Evolutionary conservation across 2,329 filamentous ascomycete species (phyloP), one percentile per base, ranked within the genome.

Genomic region (Eutypella sp.): DNA sequence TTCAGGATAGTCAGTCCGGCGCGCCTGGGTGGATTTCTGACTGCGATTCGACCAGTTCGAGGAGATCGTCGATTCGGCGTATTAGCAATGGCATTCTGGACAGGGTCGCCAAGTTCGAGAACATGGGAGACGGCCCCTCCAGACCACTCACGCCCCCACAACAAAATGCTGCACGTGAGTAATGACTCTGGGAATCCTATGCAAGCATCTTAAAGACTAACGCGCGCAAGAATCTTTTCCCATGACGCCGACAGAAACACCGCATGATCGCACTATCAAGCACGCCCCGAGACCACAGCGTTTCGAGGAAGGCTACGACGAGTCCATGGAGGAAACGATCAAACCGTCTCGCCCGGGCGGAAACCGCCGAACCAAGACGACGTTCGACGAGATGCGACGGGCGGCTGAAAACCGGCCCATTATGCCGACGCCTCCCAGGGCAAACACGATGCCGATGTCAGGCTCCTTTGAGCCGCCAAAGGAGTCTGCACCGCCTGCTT

Each of bases 221-320:
- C 53, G 18, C 18, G 13, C 20, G 36, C 47, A 83, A 62, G 82
- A 70, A 53, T 84, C 81, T 56, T 79, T 80, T 53, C 84, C 84
- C 47, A 77, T 83, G 39, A 88, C 85, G 23, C 84, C 85, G 44
- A 78, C 76, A 57, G 79, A 81, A 43, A 86, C 82, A 18, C 83
- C 84, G 37, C 73, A 75, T 50, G 67, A 75, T 49, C 67, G 69
- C 41, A 56, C 68, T 36, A 57, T 63, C 38, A 74, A 75, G 65
- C 67, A 71, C 31, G 61, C 68, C 40, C 52, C 64, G 15, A 64
- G 65, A 3, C 68, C 69, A 3, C 68, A 63, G 54, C 66, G 84
- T 44, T 85, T 85, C 57, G 63, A 74, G 3, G 79, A 83, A 22
- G 73, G 72, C 39, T 82, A 82, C 52, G 81, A 85, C 56, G 79